Base-by-base conservation (phyloP, 2,329 filamentous ascomycete genomes). In the Stachybotrys echinatus region DNA sequence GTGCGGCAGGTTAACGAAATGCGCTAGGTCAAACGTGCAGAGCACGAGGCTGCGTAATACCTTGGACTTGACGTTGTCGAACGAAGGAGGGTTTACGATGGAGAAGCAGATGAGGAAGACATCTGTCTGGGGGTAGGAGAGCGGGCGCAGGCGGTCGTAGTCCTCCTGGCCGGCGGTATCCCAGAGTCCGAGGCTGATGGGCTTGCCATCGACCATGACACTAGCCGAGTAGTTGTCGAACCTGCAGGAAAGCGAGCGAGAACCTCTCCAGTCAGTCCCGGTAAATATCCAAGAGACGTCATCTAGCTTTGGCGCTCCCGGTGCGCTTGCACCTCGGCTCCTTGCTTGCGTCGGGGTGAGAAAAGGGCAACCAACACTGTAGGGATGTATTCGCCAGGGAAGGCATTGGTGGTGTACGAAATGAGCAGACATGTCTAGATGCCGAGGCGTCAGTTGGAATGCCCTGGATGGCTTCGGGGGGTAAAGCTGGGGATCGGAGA, bases 161-260 rank as follows among this genome's bases (percentile, higher is more conserved):
- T 97, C 92, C 75, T 97, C 92, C 77, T 97, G 94, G 65, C 92
- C 92, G 59, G 92, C 92, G 58, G 92, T 99, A 87, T 99, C 92
- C 92, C 94, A 97, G 27, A 99, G 77, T 59, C 92, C 94, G 61
- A 99, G 74, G 72, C 91, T 96, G 74, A 97, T 96, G 53, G 92
- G 92, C 76, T 95, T 95, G 63, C 92, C 91, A 76, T 97, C 94
- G 50, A 97, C 94, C 89, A 96, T 96, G 50, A 99, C 94, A 77
- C 91, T 96, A 57, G 94, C 94, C 37, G 92, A 96, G 78, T 97
- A 97, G 77, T 99, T 99, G 70, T 97, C 92, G 74, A 97, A 97
- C 56, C 91, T 96, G 60, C 21, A 53, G 14, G 27, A 34, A 34
- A 34, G 27, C 27, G 27, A 34, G 27, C 27, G 27, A 34, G 27